A percentile compares a stretch with the other conserved stretches of the same genome.
Conservation (phyloP, 169 alveolate genomes). For the Cystoisospora suis region DNA sequence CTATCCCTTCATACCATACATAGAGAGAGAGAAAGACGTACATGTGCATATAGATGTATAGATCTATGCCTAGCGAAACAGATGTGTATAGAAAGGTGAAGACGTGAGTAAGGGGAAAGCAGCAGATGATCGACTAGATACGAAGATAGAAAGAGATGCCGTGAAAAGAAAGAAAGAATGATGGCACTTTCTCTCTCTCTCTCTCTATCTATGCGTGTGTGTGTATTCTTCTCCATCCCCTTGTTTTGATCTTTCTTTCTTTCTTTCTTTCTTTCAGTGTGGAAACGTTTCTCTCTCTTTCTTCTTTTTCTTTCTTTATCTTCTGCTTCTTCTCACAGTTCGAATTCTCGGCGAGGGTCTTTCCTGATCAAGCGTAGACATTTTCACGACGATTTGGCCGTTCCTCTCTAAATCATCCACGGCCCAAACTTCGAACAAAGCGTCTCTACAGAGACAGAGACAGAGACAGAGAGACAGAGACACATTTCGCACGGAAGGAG, state of each 20-base stretch:
- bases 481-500: not conserved
- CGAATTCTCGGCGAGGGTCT: not conserved
- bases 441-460: constrained; percentile 41
- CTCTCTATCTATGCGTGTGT: no score
- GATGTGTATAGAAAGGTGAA: no score
- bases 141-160: not conserved
- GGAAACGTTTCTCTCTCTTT: no score
- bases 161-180: not conserved
- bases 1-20: not conserved
- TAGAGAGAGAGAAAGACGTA: not conserved
- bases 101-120: not conserved
- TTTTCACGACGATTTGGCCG: constrained; percentile 51
- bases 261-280: no score
- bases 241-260: no score
- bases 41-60: no score
- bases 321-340: not conserved
- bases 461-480: not conserved
- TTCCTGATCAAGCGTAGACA: constrained; percentile 49
- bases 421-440: constrained; percentile 61
- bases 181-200: not conserved
- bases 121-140: not conserved
- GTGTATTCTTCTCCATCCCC: no score
- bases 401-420: constrained; percentile 61
- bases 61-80: no score
- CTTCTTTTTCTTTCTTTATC: no score